Conservation (phyloP, 75 land plant species). For the Picea sitchensis region DNA sequence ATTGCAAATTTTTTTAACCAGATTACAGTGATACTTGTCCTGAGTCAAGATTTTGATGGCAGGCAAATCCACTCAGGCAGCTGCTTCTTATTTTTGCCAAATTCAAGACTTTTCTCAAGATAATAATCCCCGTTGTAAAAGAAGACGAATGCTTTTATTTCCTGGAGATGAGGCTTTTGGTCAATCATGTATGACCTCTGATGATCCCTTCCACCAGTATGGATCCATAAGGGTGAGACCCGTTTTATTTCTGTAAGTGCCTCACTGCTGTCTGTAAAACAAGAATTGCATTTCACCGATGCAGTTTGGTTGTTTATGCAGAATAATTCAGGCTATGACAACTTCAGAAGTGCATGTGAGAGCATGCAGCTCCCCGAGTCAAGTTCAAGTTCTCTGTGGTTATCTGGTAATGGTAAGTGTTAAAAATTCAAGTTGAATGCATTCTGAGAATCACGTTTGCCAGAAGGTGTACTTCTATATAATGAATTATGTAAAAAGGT, state of each 20-base stretch:
- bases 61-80: conserved; percentile 1
- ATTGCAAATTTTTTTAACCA: too few relatives aligned
- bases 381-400: conserved; percentile 5
- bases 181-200: neutral
- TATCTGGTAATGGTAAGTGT: neutral
- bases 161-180: conserved; percentile 6
- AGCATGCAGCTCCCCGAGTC: conserved; percentile 1
- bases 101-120: conserved; percentile 5
- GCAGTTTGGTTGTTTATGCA: neutral
- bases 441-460: too few relatives aligned
- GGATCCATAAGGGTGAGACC: conserved; percentile 6
- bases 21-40: neutral
- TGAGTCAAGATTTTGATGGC: neutral
- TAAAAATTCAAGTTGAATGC: too few relatives aligned
- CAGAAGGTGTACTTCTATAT: too few relatives aligned
- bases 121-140: neutral
- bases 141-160: conserved; percentile 10
- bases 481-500: too few relatives aligned
- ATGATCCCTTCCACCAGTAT: neutral
- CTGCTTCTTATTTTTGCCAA: neutral
- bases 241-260: neutral
- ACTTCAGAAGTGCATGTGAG: neutral
- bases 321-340: neutral
- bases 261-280: too few relatives aligned
- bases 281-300: neutral